These are phyloP conservation scores for Russula sp. DNA, from an alignment of 768 basidiomycete species.

Conservation along the genomic window DNA sequence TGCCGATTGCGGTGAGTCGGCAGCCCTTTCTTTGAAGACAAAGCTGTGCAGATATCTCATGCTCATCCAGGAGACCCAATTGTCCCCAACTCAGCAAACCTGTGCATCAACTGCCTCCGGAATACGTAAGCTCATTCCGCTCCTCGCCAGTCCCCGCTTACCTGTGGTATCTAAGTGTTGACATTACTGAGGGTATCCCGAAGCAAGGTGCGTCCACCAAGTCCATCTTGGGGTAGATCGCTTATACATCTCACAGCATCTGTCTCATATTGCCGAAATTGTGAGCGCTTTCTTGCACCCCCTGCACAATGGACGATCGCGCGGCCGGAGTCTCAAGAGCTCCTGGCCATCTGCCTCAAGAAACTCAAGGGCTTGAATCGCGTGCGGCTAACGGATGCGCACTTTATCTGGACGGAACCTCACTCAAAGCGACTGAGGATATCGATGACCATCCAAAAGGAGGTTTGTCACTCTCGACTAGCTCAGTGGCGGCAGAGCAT, in stretches of 20 bases:
- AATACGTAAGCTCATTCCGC: conserved; percentile 55
- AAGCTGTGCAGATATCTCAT: conserved; percentile 2
- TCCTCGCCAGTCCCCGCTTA: neutral
- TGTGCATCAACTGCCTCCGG: conserved; percentile 81
- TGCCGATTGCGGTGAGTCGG: conserved; percentile 70
- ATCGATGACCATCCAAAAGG: conserved; percentile 97
- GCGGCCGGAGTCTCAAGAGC: conserved; percentile 84
- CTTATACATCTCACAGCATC: conserved; percentile 45
- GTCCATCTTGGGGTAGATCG: neutral
- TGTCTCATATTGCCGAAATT: conserved; percentile 90
- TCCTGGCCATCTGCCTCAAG: conserved; percentile 89
- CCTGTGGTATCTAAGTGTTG: conserved; percentile 47
- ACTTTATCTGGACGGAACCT: conserved; percentile 99
- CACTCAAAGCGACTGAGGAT: conserved; percentile 90
- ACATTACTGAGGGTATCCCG: conserved; percentile 97
- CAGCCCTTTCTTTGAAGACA: neutral
- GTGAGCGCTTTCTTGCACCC: conserved; percentile 91
- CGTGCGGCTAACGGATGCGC: conserved; percentile 95
- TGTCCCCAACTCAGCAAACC: conserved; percentile 86
- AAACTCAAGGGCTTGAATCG: conserved; percentile 92
- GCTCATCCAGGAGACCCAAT: conserved; percentile 62
- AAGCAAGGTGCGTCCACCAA: conserved; percentile 65
- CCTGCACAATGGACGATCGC: conserved; percentile 82
- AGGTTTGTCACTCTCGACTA: conserved; percentile 43
- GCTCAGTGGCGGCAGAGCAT: neutral